These are phyloP conservation scores for Amphibolis antarctica DNA, from an alignment of 106 monocot genomes.

Conservation along the genomic window DNA sequence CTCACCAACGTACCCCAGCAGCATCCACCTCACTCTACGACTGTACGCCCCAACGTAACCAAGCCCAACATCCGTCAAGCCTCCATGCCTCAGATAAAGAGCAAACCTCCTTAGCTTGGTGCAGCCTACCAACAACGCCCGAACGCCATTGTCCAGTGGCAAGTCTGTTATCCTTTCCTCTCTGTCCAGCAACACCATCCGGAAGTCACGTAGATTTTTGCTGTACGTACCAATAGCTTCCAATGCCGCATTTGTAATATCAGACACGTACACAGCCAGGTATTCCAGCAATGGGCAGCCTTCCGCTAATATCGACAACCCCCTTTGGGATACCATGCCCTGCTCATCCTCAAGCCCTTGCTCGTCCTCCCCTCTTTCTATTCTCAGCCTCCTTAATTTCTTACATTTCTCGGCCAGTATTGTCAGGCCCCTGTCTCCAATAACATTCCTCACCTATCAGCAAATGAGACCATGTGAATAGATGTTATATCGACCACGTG, in stretches of 20 bases:
- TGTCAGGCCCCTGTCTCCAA: too few relatives aligned
- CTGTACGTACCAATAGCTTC: conserved; percentile 50
- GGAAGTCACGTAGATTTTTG: conserved; percentile 70
- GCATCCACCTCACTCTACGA: conserved; percentile 58
- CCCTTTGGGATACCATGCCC: conserved; percentile 71
- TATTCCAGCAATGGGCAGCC: conserved; percentile 81
- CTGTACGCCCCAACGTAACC: conserved; percentile 56
- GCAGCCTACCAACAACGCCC: conserved; percentile 64
- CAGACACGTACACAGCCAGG: conserved; percentile 83
- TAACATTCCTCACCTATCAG: too few relatives aligned
- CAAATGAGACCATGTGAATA: too few relatives aligned
- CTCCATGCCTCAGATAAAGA: conserved; percentile 75
- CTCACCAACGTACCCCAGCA: conserved; percentile 66
- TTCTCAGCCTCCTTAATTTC: conserved; percentile 58
- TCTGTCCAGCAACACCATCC: conserved; percentile 68
- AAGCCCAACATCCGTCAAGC: conserved; percentile 63
- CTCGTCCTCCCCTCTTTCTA: conserved; percentile 88
- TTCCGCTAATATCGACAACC: conserved; percentile 51
- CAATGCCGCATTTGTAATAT: conserved; percentile 69
- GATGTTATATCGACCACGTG: too few relatives aligned
- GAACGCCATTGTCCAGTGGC: conserved; percentile 77
- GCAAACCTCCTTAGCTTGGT: conserved; percentile 68
- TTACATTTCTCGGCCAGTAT: too few relatives aligned
- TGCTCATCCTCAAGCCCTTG: conserved; percentile 86
- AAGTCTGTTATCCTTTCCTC: conserved; percentile 62